phyloP scores from a whole-genome alignment of 106 monocot species.

The Posidonia australis region DNA sequence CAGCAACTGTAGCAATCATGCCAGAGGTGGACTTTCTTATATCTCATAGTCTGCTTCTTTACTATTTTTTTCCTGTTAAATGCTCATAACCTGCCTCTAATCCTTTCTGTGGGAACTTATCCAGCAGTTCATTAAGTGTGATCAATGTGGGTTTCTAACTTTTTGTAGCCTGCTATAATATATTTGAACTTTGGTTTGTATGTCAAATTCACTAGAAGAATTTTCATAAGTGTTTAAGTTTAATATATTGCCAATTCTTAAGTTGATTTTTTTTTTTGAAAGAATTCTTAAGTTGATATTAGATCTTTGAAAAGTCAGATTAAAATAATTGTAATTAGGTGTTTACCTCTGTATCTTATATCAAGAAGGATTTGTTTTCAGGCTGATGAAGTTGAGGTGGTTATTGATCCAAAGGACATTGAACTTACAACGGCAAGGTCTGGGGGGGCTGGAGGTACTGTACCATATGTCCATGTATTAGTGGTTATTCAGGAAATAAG shows the following conservation, averaged over 20 bases:
- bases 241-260: no score
- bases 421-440: constrained; percentile 93
- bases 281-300: no score
- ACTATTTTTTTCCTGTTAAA: neutral
- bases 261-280: no score
- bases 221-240: no score
- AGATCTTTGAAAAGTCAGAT: neutral
- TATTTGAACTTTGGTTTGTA: no score
- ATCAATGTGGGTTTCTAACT: no score
- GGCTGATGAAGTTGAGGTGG: constrained; percentile 95
- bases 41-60: neutral
- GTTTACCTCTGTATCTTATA: neutral
- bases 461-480: neutral
- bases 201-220: no score
- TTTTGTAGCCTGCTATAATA: no score
- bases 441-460: constrained; percentile 96
- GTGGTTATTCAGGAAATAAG: no score
- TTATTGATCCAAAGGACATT: constrained; percentile 95
- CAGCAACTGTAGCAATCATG: constrained; percentile 98
- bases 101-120: no score
- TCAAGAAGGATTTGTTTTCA: constrained; percentile 9
- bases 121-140: no score
- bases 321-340: neutral
- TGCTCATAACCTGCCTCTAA: no score
- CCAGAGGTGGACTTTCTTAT: constrained; percentile 56